phyloP scores from a whole-genome alignment of 164 flowering plant species.

The Sedum album region DNA sequence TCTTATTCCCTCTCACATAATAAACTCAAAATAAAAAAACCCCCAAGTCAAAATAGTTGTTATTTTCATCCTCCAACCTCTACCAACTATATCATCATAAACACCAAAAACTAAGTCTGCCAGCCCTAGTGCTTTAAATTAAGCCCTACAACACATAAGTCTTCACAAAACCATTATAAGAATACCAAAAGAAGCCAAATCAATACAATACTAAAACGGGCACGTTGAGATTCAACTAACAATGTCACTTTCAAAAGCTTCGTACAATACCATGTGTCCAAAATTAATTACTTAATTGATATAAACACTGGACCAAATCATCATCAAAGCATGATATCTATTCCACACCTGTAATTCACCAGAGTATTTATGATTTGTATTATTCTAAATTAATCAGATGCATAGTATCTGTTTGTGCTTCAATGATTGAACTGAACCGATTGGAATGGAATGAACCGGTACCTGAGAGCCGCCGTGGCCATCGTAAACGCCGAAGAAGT shows the following conservation, averaged over 20 bases:
- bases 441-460: not conserved
- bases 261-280: not conserved
- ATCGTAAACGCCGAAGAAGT: conserved; percentile 76
- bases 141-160: not conserved
- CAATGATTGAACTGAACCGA: not conserved
- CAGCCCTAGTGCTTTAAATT: not conserved
- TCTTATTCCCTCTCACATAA: not conserved
- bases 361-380: not conserved
- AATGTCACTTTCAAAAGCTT: not conserved
- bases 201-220: not conserved
- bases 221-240: too few relatives aligned
- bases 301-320: not conserved
- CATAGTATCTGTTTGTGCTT: not conserved
- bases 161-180: not conserved
- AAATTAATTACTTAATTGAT: too few relatives aligned
- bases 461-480: conserved; percentile 92
- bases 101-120: not conserved
- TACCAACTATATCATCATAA: not conserved
- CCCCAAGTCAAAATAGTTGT: not conserved
- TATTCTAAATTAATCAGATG: too few relatives aligned
- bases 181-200: not conserved
- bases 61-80: not conserved
- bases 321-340: not conserved
- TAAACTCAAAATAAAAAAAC: not conserved
- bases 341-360: not conserved